These are phyloP conservation scores for Plasmodium blacklocki DNA, from an alignment of 169 alveolate species.

Conservation along the genomic window DNA sequence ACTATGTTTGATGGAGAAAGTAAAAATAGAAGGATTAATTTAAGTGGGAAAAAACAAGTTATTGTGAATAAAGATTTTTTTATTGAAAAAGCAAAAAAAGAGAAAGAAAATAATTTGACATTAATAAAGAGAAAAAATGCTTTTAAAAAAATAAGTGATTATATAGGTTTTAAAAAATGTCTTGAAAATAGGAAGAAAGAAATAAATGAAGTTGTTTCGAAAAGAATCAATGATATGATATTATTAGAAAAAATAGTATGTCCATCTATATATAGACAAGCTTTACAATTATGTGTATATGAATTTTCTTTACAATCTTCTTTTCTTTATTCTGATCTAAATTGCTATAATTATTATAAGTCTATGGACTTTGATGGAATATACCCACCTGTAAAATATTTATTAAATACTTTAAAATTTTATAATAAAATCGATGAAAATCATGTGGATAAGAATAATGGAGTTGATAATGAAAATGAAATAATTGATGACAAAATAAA, in stretches of 20 bases:
- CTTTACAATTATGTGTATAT: constrained; percentile 36
- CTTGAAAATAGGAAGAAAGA: constrained; percentile 39
- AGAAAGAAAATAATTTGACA: constrained; percentile 27
- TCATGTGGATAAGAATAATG: neutral
- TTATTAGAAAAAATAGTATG: constrained; percentile 43
- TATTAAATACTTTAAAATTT: constrained; percentile 29
- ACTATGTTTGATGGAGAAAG: constrained; percentile 74
- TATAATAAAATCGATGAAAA: constrained; percentile 15
- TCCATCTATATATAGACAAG: constrained; percentile 37
- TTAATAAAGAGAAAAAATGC: constrained; percentile 44
- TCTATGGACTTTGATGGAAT: constrained; percentile 24
- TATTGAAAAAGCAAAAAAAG: constrained; percentile 69
- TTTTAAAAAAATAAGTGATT: constrained; percentile 21
- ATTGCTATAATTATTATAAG: constrained; percentile 41
- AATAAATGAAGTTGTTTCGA: constrained; percentile 14
- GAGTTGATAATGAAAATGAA: neutral
- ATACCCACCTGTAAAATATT: constrained; percentile 32
- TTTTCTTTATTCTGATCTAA: constrained; percentile 38
- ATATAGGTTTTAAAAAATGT: constrained; percentile 39
- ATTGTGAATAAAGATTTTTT: constrained; percentile 47
- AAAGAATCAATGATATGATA: constrained; percentile 39
- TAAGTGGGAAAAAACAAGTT: constrained; percentile 70
- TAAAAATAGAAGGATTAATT: constrained; percentile 49
- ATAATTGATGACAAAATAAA: neutral
- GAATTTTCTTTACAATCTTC: constrained; percentile 41